These are phyloP conservation scores for Fusarium sp. DNA, from an alignment of 2,329 filamentous ascomycete species.

Conservation along the genomic window DNA sequence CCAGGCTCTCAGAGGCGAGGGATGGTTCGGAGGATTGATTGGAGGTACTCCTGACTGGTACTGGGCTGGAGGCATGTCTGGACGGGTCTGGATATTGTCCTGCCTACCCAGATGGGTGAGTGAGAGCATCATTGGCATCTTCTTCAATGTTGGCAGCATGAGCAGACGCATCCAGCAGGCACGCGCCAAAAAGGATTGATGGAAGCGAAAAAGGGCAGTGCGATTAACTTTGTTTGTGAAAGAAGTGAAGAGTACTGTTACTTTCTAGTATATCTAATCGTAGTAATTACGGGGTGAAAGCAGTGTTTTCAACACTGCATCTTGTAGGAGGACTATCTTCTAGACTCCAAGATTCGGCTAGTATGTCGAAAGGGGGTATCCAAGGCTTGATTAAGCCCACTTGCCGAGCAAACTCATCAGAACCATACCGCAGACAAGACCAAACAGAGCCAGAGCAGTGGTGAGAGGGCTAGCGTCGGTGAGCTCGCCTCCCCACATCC, in stretches of 20 bases:
- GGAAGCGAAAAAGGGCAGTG: background rate
- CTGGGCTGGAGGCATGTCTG: constrained; percentile 50
- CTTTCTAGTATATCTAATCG: background rate
- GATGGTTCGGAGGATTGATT: constrained; percentile 48
- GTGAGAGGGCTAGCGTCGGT: constrained; percentile 60
- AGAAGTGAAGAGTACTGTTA: constrained; percentile 1
- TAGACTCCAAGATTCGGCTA: background rate
- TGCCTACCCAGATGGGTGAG: constrained; percentile 44
- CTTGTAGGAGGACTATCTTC: background rate
- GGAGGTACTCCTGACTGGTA: constrained; percentile 50
- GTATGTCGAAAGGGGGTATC: background rate
- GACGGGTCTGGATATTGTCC: constrained; percentile 42
- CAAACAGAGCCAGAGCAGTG: constrained; percentile 62
- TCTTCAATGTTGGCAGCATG: constrained; percentile 46
- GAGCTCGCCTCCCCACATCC: constrained; percentile 70
- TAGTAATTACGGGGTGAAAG: background rate
- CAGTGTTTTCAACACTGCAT: background rate
- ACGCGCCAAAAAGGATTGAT: constrained; percentile 38
- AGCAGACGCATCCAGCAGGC: constrained; percentile 39
- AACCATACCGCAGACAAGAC: constrained; percentile 71
- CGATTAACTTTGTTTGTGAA: background rate
- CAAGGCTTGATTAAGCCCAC: constrained; percentile 67
- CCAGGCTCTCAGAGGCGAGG: constrained; percentile 55
- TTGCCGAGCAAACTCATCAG: constrained; percentile 81
- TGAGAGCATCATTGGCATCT: constrained; percentile 44